A percentile compares a stretch with the other conserved stretches of the same genome.
Evolutionary conservation across 257 asterid genomes (phyloP).

Genomic region (Solanum virginianum): DNA sequence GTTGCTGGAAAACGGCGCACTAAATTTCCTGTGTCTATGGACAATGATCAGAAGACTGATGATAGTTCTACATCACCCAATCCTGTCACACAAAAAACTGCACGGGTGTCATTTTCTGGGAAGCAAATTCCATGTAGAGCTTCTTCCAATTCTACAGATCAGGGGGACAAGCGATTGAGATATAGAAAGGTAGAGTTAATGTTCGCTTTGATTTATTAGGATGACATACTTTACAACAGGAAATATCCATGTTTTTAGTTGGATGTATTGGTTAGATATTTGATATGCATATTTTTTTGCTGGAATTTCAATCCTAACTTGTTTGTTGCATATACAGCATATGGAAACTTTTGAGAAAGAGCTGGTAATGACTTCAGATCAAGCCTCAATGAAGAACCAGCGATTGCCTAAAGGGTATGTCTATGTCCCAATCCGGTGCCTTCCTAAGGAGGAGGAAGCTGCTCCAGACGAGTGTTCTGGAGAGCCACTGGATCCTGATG

Average conservation of each 20-base stretch:
- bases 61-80: conserved; percentile 67
- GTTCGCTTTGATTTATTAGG: neutral
- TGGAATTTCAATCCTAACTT: neutral
- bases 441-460: conserved; percentile 70
- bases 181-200: conserved; percentile 41
- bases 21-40: conserved; percentile 40
- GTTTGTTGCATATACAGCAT: conserved; percentile 28
- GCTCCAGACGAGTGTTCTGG: conserved; percentile 30
- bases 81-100: conserved; percentile 24
- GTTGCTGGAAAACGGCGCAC: conserved; percentile 65
- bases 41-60: conserved; percentile 66
- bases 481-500: conserved; percentile 33
- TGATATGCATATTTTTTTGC: neutral
- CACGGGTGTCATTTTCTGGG: conserved; percentile 48
- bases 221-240: neutral
- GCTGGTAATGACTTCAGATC: conserved; percentile 87
- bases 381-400: conserved; percentile 81
- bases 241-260: neutral
- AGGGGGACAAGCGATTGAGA: conserved; percentile 35
- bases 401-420: conserved; percentile 83
- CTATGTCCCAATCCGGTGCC: conserved; percentile 65
- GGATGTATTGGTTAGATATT: neutral
- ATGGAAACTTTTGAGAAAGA: conserved; percentile 74
- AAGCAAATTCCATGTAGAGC: conserved; percentile 67
- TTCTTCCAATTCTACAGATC: conserved; percentile 34